Evolutionary conservation across 139 green algal species (phyloP), one percentile per base, ranked within the genome.

Genomic region (Chlorella sp.): DNA sequence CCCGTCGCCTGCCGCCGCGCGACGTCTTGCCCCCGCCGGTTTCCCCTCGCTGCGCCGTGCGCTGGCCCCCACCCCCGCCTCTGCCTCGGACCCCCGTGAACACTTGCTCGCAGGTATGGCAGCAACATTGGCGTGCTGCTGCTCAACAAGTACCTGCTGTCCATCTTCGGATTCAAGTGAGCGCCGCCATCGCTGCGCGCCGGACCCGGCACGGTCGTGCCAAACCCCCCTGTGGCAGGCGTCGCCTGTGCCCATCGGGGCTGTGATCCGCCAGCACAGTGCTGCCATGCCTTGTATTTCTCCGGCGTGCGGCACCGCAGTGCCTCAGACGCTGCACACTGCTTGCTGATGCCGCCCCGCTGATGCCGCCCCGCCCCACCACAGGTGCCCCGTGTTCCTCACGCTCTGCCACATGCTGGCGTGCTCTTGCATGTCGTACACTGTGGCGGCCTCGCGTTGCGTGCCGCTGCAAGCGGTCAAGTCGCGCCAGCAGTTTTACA

Each of bases 81-180:
- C 74, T 8, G 19, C 32, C n/a, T 16, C 16, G 14, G 34, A 30
- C 30, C 11, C 26, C 36, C 73, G 2, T 82, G 76, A 3, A 19
- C 14, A 13, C 8, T 46, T 24, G 36, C 28, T 38, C 32, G 30
- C 81, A 91, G 97, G 97, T 99, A 98, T 84, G 74, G 69, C 16
- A 91, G 83, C 80, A 99, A 99, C 85, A 99, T 99, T 34, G 92
- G 94, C 5, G 93, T 99, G 34, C 76, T 99, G 41, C 89, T 99
- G 14, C 84, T 98, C 16, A 99, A 99, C 89, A 99, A 99, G 85
- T 96, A 93, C 56, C 88, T 99, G 28, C 91, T 99, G 0, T 92
- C 84, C 34, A 94, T 88, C 67, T 96, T 92, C 46, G 88, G 86
- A 1, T 98, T 98, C 78, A 90, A 88, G 81, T 91, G 67, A 74